These are phyloP conservation scores for Neonectria hederae DNA, from an alignment of 2,329 filamentous ascomycete species.

Conservation along the genomic window DNA sequence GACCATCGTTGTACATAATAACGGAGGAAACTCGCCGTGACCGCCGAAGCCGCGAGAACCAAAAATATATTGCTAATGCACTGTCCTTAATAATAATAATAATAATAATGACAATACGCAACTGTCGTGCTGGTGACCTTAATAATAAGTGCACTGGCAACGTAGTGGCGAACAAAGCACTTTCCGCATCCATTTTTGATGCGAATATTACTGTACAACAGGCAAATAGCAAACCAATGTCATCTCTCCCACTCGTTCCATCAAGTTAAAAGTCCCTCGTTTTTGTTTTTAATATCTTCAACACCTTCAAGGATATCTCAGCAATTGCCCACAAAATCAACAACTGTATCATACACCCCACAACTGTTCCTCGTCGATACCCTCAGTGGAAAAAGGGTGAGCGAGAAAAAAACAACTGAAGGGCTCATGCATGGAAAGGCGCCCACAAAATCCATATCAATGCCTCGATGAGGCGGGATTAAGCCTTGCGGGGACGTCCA, in stretches of 20 bases:
- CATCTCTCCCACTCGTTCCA: background rate
- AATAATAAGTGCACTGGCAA: background rate
- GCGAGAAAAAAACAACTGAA: slow-evolving; percentile 2
- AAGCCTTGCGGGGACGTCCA: slow-evolving; percentile 14
- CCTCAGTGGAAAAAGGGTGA: background rate
- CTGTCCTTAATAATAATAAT: background rate
- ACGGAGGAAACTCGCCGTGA: background rate
- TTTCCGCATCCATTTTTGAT: background rate
- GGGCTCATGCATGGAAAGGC: background rate
- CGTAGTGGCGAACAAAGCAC: background rate
- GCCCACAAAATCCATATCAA: background rate
- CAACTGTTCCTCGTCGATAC: background rate
- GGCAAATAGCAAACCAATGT: background rate
- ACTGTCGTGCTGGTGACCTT: too few relatives aligned
- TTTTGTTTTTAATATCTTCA: slow-evolving; percentile 1
- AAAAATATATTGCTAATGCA: too few relatives aligned
- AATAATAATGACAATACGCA: too few relatives aligned
- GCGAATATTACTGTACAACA: background rate
- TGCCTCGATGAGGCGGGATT: background rate
- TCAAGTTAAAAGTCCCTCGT: background rate
- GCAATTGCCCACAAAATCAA: slow-evolving; percentile 16
- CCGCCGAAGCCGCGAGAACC: background rate
- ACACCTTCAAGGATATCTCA: slow-evolving; percentile 6
- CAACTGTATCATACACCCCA: slow-evolving; percentile 17
- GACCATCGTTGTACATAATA: background rate